Percentiles rank a stretch among this genome's conserved stretches.
phyloP scores from a whole-genome alignment of 2,329 filamentous ascomycete genomes.

The Periconia sp. region DNA sequence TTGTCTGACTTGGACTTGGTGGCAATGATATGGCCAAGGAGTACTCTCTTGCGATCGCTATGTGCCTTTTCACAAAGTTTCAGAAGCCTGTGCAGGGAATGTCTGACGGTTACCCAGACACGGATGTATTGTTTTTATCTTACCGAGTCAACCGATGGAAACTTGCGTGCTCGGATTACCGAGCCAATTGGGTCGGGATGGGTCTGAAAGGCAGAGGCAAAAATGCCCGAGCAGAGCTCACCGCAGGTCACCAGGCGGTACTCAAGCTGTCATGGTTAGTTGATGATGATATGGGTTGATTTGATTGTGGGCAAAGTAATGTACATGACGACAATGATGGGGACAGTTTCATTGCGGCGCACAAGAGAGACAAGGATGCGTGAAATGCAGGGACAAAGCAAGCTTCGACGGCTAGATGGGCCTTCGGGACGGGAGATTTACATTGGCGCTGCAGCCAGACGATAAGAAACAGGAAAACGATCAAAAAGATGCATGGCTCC shows the following conservation, averaged over 20 bases:
- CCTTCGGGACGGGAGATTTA: conserved; percentile 1
- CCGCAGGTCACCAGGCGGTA: conserved; percentile 76
- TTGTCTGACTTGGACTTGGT: conserved; percentile 66
- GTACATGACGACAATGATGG: background rate
- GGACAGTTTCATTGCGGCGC: background rate
- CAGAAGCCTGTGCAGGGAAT: too few species aligned
- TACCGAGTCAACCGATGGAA: conserved; percentile 61
- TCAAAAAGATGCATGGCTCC: background rate
- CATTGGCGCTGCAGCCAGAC: conserved; percentile 2
- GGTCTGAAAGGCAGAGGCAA: conserved; percentile 67
- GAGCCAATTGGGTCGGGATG: conserved; percentile 45
- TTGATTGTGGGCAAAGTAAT: background rate
- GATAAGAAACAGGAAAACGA: background rate
- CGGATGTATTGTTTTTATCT: conserved; percentile 43
- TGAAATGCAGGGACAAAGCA: background rate
- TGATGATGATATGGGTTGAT: conserved; percentile 1
- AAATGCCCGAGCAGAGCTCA: conserved; percentile 78
- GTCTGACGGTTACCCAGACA: too few species aligned
- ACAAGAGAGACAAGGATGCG: background rate
- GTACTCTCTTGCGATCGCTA: conserved; percentile 57
- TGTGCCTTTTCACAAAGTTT: background rate
- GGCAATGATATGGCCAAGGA: conserved; percentile 77
- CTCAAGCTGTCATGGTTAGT: conserved; percentile 58
- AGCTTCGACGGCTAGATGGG: background rate
- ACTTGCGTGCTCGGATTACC: conserved; percentile 57